phyloP scores from a whole-genome alignment of 225 moss, liverwort and hornwort species.

The Sphagnum contortum region DNA sequence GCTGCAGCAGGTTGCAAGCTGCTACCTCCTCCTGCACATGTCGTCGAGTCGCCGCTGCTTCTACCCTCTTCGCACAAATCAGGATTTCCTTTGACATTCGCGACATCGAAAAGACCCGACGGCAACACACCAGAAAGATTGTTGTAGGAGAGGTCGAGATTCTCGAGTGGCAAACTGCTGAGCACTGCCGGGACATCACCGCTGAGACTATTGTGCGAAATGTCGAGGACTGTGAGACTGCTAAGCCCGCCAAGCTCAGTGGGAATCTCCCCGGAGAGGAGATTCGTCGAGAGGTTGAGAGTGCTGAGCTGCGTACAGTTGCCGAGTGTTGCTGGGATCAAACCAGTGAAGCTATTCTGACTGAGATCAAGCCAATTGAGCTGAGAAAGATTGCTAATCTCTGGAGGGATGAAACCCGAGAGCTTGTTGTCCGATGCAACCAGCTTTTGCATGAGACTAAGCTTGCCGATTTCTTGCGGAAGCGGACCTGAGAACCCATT shows the following conservation, averaged over 20 bases:
- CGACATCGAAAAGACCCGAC: slow-evolving; percentile 45
- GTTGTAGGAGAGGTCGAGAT: slow-evolving; percentile 72
- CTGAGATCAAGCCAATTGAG: slow-evolving; percentile 45
- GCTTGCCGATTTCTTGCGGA: slow-evolving; percentile 39
- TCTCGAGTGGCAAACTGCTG: slow-evolving; percentile 24
- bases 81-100: slow-evolving; percentile 56
- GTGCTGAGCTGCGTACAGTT: slow-evolving; percentile 33
- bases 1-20: too few species aligned
- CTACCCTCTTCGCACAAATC: slow-evolving; percentile 32
- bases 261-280: slow-evolving; percentile 35
- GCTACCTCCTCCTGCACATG: too few species aligned
- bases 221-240: slow-evolving; percentile 41
- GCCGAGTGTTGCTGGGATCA: slow-evolving; percentile 41
- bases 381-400: slow-evolving; percentile 28
- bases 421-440: slow-evolving; percentile 50
- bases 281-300: slow-evolving; percentile 54
- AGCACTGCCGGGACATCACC: slow-evolving; percentile 42
- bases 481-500: slow-evolving; percentile 52
- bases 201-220: slow-evolving; percentile 45
- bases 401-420: slow-evolving; percentile 37
- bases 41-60: slow-evolving; percentile 13
- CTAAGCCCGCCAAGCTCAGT: slow-evolving; percentile 30
- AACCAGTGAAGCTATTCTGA: slow-evolving; percentile 40
- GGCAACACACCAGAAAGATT: slow-evolving; percentile 71
- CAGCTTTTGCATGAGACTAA: slow-evolving; percentile 38